These are phyloP conservation scores for Phyllosticta paracitricarpa DNA, from an alignment of 2,329 filamentous ascomycete species.

Conservation along the genomic window DNA sequence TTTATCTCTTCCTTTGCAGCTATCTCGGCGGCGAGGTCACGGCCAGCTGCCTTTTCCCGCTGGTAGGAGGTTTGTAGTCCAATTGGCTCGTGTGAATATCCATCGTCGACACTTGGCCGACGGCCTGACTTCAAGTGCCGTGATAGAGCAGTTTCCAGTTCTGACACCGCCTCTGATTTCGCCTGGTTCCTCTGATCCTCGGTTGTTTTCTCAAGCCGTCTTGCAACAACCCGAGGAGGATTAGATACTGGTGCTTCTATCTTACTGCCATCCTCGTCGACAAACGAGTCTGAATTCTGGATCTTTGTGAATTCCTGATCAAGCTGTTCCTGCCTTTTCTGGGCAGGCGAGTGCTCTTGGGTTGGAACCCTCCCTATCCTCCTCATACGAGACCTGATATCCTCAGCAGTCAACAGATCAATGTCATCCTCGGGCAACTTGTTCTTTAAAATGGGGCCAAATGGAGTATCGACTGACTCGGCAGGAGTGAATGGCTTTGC, in stretches of 20 bases:
- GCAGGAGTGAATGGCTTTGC: not conserved
- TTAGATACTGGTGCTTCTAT: not conserved
- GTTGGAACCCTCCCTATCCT: constrained; percentile 16
- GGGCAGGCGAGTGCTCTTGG: not conserved
- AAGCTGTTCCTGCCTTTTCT: constrained; percentile 15
- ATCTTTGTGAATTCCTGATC: constrained; percentile 19
- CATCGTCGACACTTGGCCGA: not conserved
- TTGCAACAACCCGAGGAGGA: not conserved
- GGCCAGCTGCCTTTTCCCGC: constrained; percentile 9
- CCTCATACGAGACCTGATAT: constrained; percentile 36
- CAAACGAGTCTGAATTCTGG: constrained; percentile 3
- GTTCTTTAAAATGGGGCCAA: not conserved
- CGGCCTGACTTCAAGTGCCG: not conserved
- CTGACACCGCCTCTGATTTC: constrained; percentile 5
- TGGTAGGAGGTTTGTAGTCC: constrained; percentile 14
- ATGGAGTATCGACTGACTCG: not conserved
- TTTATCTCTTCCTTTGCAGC: not conserved
- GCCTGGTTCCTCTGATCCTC: not conserved
- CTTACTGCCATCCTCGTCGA: not conserved
- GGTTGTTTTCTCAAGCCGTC: not conserved
- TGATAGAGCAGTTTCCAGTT: constrained; percentile 1
- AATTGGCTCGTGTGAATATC: constrained; percentile 6
- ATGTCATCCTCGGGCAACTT: constrained; percentile 28
- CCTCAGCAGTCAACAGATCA: constrained; percentile 31
- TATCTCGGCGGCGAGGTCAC: constrained; percentile 6